Percentiles rank a stretch among this genome's conserved stretches.
Conservation (phyloP, 805 yeast species). For the Hanseniaspora thailandica region DNA sequence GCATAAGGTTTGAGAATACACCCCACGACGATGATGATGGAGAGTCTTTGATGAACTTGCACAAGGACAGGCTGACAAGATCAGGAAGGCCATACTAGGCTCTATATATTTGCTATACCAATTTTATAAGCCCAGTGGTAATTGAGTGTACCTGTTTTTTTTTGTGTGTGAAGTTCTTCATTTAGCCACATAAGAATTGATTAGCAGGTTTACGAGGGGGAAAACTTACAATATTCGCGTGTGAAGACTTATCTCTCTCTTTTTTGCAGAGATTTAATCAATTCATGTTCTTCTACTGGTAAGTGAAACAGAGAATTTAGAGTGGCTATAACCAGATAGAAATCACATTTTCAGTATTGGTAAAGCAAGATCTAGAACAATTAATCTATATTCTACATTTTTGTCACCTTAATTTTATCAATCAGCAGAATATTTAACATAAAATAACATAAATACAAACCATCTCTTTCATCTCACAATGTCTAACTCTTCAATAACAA, state of each 20-base stretch:
- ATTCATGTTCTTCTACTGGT: not conserved
- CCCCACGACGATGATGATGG: constrained; percentile 14
- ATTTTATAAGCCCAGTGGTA: not conserved
- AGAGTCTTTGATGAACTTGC: constrained; percentile 4
- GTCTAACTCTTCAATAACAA: not conserved
- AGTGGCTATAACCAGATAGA: not conserved
- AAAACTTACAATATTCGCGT: no score
- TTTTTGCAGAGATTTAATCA: not conserved
- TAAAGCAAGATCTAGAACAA: not conserved
- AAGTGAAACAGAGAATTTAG: no score
- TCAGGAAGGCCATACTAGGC: constrained; percentile 11
- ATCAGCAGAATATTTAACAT: not conserved
- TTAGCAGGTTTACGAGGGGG: no score
- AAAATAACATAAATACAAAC: not conserved
- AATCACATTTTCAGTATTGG: no score
- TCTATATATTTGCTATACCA: not conserved
- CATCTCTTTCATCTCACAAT: not conserved
- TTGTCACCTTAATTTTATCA: not conserved
- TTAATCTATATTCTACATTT: not conserved
- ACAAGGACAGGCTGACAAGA: constrained; percentile 6
- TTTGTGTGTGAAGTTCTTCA: not conserved
- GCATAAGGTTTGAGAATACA: constrained; percentile 10
- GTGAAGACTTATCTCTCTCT: no score
- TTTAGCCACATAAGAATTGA: no score
- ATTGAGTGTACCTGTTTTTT: not conserved